Conservation (phyloP, 352 stramenopile genomes). For the Phytopythium montanum region DNA sequence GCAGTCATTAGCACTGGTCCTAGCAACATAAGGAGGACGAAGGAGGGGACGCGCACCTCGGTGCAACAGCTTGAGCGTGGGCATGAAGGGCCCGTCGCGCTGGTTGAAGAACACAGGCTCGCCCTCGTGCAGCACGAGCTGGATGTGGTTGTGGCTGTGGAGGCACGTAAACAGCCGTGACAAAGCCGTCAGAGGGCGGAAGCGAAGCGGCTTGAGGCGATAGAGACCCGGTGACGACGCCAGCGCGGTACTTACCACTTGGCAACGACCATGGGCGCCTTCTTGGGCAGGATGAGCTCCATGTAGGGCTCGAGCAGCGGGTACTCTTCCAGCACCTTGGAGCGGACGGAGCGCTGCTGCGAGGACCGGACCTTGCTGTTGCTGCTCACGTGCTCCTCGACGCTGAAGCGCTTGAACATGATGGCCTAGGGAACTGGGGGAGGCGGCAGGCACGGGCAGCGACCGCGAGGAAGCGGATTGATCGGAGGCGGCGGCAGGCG, state of each 20-base stretch:
- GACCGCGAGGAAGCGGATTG: neutral
- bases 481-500: neutral
- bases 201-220: neutral
- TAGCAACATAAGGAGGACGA: too few relatives aligned
- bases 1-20: neutral
- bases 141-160: slow-evolving; percentile 86
- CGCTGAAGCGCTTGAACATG: slow-evolving; percentile 96
- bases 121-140: slow-evolving; percentile 86
- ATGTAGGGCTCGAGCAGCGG: slow-evolving; percentile 85
- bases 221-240: neutral
- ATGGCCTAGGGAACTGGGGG: too few relatives aligned
- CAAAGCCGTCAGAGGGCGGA: neutral
- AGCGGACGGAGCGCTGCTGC: slow-evolving; percentile 94
- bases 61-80: slow-evolving; percentile 94
- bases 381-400: slow-evolving; percentile 92
- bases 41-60: slow-evolving; percentile 54
- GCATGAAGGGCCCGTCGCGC: slow-evolving; percentile 96
- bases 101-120: slow-evolving; percentile 96
- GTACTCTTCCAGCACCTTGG: slow-evolving; percentile 94
- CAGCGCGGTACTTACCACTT: slow-evolving; percentile 66
- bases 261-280: slow-evolving; percentile 89
- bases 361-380: slow-evolving; percentile 98
- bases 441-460: neutral
- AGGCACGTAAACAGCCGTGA: neutral
- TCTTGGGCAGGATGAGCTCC: slow-evolving; percentile 93